phyloP scores from a whole-genome alignment of 352 stramenopile genomes.

The Globisporangium uncinulatum region DNA sequence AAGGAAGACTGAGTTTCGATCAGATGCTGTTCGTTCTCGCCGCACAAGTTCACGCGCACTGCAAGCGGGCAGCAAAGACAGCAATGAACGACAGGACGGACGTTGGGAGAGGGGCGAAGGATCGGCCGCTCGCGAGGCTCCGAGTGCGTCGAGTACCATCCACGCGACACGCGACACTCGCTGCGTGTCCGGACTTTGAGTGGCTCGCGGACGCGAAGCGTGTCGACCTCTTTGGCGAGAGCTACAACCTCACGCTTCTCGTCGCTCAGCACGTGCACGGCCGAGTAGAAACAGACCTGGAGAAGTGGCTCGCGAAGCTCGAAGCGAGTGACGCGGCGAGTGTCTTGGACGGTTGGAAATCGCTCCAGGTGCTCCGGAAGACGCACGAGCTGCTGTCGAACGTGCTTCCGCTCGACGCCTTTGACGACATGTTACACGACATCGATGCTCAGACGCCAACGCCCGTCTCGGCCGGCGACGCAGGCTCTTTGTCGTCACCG shows the following conservation, averaged over 20 bases:
- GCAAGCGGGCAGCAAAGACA: constrained; percentile 31
- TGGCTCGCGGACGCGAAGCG: constrained; percentile 21
- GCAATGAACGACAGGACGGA: not conserved
- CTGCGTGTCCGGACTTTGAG: constrained; percentile 20
- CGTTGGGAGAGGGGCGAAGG: not conserved
- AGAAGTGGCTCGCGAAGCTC: constrained; percentile 39
- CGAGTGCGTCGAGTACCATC: not conserved
- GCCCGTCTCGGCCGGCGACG: constrained; percentile 8
- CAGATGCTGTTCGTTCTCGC: constrained; percentile 66
- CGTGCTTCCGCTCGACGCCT: constrained; percentile 18
- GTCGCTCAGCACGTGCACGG: constrained; percentile 48
- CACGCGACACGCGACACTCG: not conserved
- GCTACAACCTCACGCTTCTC: constrained; percentile 49
- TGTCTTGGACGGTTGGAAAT: constrained; percentile 40
- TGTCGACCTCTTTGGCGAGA: constrained; percentile 58
- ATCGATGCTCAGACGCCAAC: constrained; percentile 20
- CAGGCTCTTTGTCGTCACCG: constrained; percentile 4
- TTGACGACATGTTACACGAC: constrained; percentile 29
- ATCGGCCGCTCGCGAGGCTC: not conserved
- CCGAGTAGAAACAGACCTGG: constrained; percentile 52
- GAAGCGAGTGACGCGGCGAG: constrained; percentile 43
- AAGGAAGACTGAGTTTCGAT: constrained; percentile 80
- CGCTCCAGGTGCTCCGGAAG: constrained; percentile 29
- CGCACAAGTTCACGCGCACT: constrained; percentile 53
- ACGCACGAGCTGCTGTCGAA: constrained; percentile 25